These are phyloP conservation scores for Wickerhamiella bombiphila DNA, from an alignment of 805 yeast species.

Conservation along the genomic window DNA sequence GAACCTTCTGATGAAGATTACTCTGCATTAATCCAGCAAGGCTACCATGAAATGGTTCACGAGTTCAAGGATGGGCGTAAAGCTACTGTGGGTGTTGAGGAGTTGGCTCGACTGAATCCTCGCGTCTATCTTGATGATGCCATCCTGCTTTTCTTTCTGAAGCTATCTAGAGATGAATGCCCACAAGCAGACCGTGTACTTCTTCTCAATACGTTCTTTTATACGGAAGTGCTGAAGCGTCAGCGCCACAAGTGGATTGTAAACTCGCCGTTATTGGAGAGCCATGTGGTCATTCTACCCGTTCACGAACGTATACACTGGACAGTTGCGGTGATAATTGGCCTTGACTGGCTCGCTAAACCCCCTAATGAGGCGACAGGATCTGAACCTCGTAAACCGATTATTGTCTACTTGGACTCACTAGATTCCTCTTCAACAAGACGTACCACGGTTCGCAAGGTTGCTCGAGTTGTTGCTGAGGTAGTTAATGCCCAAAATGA, in stretches of 20 bases:
- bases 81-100: constrained; percentile 48
- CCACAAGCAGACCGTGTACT: constrained; percentile 29
- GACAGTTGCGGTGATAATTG: constrained; percentile 58
- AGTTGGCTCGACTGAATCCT: constrained; percentile 63
- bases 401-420: constrained; percentile 61
- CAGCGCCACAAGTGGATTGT: constrained; percentile 50
- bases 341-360: constrained; percentile 6
- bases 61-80: constrained; percentile 37
- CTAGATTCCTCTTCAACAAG: constrained; percentile 20
- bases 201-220: constrained; percentile 75
- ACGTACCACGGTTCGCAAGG: constrained; percentile 10
- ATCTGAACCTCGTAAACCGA: constrained; percentile 18
- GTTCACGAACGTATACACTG: constrained; percentile 74
- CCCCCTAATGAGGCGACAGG: too few species aligned
- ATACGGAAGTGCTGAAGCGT: constrained; percentile 44
- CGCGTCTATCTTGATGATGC: constrained; percentile 85
- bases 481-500: constrained; percentile 3
- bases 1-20: constrained; percentile 12
- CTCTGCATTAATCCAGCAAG: constrained; percentile 1
- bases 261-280: constrained; percentile 46
- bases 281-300: constrained; percentile 57
- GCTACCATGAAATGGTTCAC: constrained; percentile 7
- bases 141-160: constrained; percentile 69
- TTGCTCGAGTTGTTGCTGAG: constrained; percentile 5
- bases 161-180: constrained; percentile 19